phyloP scores from a whole-genome alignment of 495 filamentous ascomycete species.

The Neurospora sublineolata region DNA sequence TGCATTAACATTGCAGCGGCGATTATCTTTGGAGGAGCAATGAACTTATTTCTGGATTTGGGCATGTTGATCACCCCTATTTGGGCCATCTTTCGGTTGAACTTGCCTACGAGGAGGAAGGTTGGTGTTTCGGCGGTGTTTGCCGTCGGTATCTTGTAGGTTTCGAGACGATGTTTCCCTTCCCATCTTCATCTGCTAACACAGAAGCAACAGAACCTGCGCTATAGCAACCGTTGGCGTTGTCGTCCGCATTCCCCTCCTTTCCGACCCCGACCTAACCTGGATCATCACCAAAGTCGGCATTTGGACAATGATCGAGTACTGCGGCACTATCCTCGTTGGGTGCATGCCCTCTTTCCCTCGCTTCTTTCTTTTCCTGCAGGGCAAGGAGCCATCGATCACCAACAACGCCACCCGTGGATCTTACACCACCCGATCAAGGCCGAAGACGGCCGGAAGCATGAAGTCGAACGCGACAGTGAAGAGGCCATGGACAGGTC shows the following conservation, averaged over 20 bases:
- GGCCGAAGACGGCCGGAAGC: not conserved
- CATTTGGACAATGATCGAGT: conserved; percentile 27
- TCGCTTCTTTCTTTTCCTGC: conserved; percentile 14
- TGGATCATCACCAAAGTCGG: conserved; percentile 21
- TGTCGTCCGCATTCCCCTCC: conserved; percentile 14
- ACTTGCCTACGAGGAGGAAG: conserved; percentile 21
- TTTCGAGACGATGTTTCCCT: not conserved
- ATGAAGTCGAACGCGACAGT: not conserved
- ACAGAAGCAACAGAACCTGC: conserved; percentile 11
- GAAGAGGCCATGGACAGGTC: not conserved
- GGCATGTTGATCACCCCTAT: conserved; percentile 20
- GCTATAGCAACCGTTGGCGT: conserved; percentile 19
- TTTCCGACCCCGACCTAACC: conserved; percentile 17
- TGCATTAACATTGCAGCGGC: conserved; percentile 19
- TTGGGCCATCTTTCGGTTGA: conserved; percentile 17
- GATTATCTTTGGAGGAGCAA: conserved; percentile 10
- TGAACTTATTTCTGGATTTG: conserved; percentile 22
- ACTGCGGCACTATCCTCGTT: conserved; percentile 20
- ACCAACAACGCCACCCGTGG: not conserved
- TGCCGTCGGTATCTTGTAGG: conserved; percentile 20
- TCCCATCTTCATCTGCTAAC: not conserved
- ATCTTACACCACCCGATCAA: not conserved
- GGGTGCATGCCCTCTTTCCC: conserved; percentile 23
- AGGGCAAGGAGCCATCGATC: conserved; percentile 1
- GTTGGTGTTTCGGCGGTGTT: conserved; percentile 23